These are phyloP conservation scores for Suhomyces terraborum DNA, from an alignment of 1,139 yeast genomes.

Conservation along the genomic window DNA sequence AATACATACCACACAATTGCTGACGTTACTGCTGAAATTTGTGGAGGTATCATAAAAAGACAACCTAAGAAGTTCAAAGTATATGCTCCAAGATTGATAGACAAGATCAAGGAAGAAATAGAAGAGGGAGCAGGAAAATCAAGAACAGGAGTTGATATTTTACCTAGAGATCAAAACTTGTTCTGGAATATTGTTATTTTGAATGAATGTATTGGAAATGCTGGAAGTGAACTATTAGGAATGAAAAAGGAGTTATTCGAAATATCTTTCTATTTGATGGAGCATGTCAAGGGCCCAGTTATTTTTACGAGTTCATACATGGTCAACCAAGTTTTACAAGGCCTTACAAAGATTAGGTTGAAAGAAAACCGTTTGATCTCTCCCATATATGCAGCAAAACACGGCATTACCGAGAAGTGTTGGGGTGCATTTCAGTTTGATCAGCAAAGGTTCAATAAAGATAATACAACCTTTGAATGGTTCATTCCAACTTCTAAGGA, in stretches of 20 bases:
- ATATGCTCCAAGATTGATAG: constrained; percentile 48
- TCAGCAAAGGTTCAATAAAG: constrained; percentile 38
- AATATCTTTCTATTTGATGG: constrained; percentile 55
- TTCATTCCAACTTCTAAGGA: constrained; percentile 64
- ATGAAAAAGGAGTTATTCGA: constrained; percentile 50
- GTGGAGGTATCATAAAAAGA: constrained; percentile 68
- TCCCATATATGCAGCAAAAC: constrained; percentile 31
- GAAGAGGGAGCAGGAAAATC: constrained; percentile 84
- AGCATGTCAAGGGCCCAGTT: constrained; percentile 66
- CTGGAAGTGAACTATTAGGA: constrained; percentile 52
- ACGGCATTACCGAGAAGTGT: constrained; percentile 50
- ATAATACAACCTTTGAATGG: constrained; percentile 68
- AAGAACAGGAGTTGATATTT: constrained; percentile 66
- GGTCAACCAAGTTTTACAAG: constrained; percentile 66
- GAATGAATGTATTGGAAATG: constrained; percentile 72
- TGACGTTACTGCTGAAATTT: constrained; percentile 67
- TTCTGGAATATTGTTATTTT: constrained; percentile 73
- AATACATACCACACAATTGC: constrained; percentile 68
- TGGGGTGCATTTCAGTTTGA: constrained; percentile 77
- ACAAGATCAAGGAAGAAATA: constrained; percentile 66
- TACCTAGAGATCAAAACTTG: constrained; percentile 76
- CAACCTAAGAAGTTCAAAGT: constrained; percentile 52
- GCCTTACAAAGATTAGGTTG: constrained; percentile 62
- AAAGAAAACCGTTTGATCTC: constrained; percentile 57
- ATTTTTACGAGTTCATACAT: constrained; percentile 53